Base-by-base conservation (phyloP, 179 eudicot genomes). In the Patellifolia procumbens region DNA sequence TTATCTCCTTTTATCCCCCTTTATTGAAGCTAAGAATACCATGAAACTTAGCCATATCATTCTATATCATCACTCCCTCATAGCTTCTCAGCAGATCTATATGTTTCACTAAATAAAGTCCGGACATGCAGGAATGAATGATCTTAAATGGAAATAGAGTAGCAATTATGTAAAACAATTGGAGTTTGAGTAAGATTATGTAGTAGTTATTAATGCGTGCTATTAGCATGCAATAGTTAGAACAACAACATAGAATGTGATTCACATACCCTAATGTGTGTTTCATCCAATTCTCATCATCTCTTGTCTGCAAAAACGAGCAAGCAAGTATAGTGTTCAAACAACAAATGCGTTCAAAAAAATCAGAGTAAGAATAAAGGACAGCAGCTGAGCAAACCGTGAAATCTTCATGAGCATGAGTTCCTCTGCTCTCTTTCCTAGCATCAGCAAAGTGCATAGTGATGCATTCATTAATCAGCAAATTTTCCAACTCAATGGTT, bases 401-500 rank as follows among this genome's bases (percentile, higher is more conserved):
- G 81, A 95, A 95, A 80, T 96, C 99, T 85, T 96, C 99, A 76
- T 96, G 94, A 20, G 99, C 98, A 88, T 96, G 99, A 20, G 99
- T 96, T 80, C 99, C 99, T 81, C 99, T 88, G 87, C 99, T 96
- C 78, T 96, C 99, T 81, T 93, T 96, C 85, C 99, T 91, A 52
- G 99, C 99, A 81, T 96, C 98, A 67, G 99, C 99, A 77, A 97
- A 96, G 82, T 96, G 97, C 97, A 93, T 93, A 52, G 98, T 96
- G 71, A 96, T 81, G 77, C 97, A 88, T 22, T 98, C 99, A 80
- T 96, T 96, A 64, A 96, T 96, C 78, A 96, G 83, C 77, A 96
- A 88, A 81, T 96, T 96, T 81, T 96, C 99, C 83, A 96, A 83
- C 86, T 96, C 99, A 60, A 96, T 84, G 43, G 99, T 93, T 87